phyloP scores from a whole-genome alignment of 1,284 basidiomycete species.

The Ceratobasidium sp. region DNA sequence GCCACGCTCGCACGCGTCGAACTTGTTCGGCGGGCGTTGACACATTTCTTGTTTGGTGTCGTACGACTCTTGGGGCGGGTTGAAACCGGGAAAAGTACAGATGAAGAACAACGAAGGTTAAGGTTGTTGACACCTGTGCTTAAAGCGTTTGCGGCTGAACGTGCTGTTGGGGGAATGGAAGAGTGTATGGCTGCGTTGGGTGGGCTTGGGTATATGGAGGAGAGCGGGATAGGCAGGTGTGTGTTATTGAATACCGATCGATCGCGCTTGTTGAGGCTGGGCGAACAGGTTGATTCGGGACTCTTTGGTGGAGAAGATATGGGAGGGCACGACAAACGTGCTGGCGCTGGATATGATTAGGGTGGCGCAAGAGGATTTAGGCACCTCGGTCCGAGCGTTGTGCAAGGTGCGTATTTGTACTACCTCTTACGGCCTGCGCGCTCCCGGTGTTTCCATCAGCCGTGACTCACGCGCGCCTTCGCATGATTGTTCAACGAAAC shows the following conservation, averaged over 20 bases:
- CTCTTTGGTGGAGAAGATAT: constrained; percentile 79
- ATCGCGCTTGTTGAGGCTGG: background rate
- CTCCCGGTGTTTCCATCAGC: background rate
- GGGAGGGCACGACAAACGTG: constrained; percentile 79
- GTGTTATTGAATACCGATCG: constrained; percentile 50
- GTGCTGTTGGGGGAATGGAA: constrained; percentile 70
- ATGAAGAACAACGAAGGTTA: constrained; percentile 64
- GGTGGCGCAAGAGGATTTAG: constrained; percentile 58
- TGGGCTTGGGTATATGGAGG: constrained; percentile 86
- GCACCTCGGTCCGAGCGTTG: background rate
- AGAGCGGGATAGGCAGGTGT: constrained; percentile 70
- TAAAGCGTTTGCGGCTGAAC: constrained; percentile 78
- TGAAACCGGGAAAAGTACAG: constrained; percentile 65
- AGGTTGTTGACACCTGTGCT: constrained; percentile 75
- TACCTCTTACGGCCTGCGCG: background rate
- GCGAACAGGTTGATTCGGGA: constrained; percentile 66
- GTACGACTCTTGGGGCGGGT: constrained; percentile 69
- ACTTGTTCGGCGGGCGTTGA: constrained; percentile 71
- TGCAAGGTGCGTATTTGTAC: constrained; percentile 10
- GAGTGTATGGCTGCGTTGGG: constrained; percentile 80
- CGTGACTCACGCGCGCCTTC: constrained; percentile 1
- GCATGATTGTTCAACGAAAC: background rate
- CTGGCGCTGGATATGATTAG: constrained; percentile 74
- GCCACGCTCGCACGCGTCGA: constrained; percentile 68
- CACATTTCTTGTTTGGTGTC: constrained; percentile 70